Evolutionary conservation across 2,329 filamentous ascomycete species (phyloP), one percentile per base, ranked within the genome.

Genomic region (Westerdykella sp.): DNA sequence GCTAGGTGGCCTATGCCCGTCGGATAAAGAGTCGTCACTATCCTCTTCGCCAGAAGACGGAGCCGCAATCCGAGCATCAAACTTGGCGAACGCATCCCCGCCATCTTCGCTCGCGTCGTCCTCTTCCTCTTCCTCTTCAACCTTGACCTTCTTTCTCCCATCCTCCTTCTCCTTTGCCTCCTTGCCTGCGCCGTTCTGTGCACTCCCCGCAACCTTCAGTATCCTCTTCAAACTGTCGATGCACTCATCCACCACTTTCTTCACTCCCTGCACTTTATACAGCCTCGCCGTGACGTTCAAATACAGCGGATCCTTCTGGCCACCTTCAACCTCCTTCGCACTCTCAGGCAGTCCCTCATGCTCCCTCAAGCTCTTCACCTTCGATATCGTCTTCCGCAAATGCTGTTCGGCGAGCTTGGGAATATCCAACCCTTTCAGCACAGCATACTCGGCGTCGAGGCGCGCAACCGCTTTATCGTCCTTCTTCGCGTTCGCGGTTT

Each of bases 381-480:
- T 79, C 37, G 68, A 57, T 25, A 82, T 64, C 37, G 75, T 74
- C 59, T 79, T 80, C 53, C 75, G 70, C 13, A 83, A 61, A 50
- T 80, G 74, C 51, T 73, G 70, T 49, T 75, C 69, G 2, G 77
- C 78, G 1, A 72, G 69, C 21, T 59, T 59, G 5, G 67, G 59
- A 14, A 77, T 62, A 49, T 82, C 72, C 32, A 84, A 67, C 6
- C 60, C 74, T 69, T 83, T 83, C 40, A 82, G 60, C 16, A 74
- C 74, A 36, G 69, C 65, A 36, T 81, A 74, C 57, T 83, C 85
- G 28, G 76, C 75, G 48, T 86, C 78, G 25, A 90, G 68, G 15
- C 84, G 73, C 45, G 71, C 68, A 16, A 78, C 69, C 56, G 81
- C 66, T 18, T 63, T 62, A 15, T 62, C 63, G 25, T 77, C 70